Conservation (phyloP, 2,329 filamentous ascomycete genomes). For the Trichoderma aggressivum region DNA sequence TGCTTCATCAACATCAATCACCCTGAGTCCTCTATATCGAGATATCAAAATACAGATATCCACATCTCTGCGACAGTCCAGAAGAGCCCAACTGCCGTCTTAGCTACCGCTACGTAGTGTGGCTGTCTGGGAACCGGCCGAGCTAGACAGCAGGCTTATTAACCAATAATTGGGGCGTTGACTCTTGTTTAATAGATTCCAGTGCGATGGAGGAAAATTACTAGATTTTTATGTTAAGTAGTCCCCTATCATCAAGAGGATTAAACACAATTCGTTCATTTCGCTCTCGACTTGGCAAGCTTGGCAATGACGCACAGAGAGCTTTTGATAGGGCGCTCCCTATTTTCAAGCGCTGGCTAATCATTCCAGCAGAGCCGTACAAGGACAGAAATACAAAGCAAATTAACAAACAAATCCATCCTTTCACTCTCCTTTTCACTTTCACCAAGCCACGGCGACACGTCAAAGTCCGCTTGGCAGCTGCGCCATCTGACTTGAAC, state of each 20-base stretch:
- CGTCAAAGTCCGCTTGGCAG: background rate
- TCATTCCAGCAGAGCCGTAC: background rate
- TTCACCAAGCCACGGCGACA: background rate
- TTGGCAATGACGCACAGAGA: background rate
- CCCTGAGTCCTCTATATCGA: rapidly evolving
- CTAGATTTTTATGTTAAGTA: too few species aligned
- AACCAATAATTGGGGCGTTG: background rate
- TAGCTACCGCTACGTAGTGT: background rate
- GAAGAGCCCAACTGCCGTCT: background rate
- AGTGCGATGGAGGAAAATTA: background rate
- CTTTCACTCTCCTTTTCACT: background rate
- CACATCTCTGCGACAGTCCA: background rate
- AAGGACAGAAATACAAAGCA: background rate
- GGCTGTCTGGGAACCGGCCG: background rate
- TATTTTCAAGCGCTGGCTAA: background rate
- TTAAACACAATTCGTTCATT: too few species aligned
- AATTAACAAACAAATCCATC: background rate
- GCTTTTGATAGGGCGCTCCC: background rate
- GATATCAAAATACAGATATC: background rate
- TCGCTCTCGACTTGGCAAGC: too few species aligned
- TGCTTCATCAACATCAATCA: background rate
- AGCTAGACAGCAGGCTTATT: background rate
- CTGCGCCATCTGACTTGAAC: background rate
- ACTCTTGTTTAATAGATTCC: background rate
- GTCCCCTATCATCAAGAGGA: too few species aligned